These are phyloP conservation scores for Gynandropsis gynandra DNA, from an alignment of 345 rosid genomes.

Conservation along the genomic window DNA sequence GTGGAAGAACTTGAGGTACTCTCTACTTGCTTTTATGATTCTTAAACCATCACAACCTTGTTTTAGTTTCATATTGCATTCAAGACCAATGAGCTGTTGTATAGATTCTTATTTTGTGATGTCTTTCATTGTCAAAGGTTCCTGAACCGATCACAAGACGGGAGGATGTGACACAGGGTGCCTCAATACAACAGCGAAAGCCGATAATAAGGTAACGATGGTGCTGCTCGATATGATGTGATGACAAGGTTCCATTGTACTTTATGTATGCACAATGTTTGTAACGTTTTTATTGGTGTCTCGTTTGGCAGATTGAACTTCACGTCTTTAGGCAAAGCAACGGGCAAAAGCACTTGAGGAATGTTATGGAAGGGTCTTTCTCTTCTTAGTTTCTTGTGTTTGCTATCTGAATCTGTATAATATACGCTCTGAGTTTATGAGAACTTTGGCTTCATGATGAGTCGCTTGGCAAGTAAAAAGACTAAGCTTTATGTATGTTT, in stretches of 20 bases:
- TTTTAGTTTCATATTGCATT: not conserved
- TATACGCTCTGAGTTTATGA: too few relatives aligned
- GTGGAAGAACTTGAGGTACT: constrained; percentile 92
- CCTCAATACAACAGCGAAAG: constrained; percentile 44
- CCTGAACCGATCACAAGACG: constrained; percentile 41
- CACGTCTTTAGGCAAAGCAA: constrained; percentile 58
- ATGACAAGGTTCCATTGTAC: not conserved
- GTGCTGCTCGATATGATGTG: not conserved
- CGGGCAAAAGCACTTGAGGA: constrained; percentile 13
- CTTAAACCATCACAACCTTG: not conserved
- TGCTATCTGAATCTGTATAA: too few relatives aligned
- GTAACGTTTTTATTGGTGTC: constrained; percentile 9
- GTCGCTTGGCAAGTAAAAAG: too few relatives aligned
- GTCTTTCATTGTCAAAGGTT: constrained; percentile 36
- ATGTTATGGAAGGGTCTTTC: too few relatives aligned
- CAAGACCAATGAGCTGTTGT: not conserved
- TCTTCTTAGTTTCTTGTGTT: too few relatives aligned
- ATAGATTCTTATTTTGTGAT: not conserved
- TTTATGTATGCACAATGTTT: constrained; percentile 6
- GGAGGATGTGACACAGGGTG: constrained; percentile 26
- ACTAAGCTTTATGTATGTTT: too few relatives aligned
- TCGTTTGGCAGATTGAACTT: constrained; percentile 58
- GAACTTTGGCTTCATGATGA: too few relatives aligned
- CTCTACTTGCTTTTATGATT: constrained; percentile 8
- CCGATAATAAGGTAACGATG: constrained; percentile 70